Evolutionary conservation across 352 stramenopile genomes (phyloP), one percentile per base, ranked within the genome.

Genomic region (Lagenidium giganteum): DNA sequence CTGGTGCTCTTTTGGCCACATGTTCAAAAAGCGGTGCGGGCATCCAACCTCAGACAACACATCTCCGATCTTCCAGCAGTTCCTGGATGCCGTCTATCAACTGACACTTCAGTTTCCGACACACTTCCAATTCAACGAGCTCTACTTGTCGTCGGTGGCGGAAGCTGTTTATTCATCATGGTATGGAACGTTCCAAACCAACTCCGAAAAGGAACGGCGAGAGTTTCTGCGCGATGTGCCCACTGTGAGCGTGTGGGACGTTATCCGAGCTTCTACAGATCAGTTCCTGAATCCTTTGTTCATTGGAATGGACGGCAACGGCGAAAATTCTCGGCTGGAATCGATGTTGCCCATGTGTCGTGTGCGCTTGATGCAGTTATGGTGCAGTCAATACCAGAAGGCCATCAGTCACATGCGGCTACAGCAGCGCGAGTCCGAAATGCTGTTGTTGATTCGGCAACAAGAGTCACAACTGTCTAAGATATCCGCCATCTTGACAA

Each of bases 51-150:
- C 80, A 7, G 90, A 98, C 35, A 87, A 99, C 56, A 89, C 94
- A 16, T 98, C 95, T 30, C 97, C 97, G 3, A 96, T 99, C 34
- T 99, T 99, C 70, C 62, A 98, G 29, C 96, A 99, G 59, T 99
- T 98, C 62, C 66, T 99, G 13, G 96, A 99, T 67, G 97, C 86
- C 44, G 90, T 98, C 21, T 99, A 96, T 56, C 96, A 99, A 66
- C 64, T 99, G 18, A 87, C 97, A 11, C 69, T 96, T 28, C 95
- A 98, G 54, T 98, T 97, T 45, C 97, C 97, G 12, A 92, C 89
- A 5, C 86, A 91, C 53, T 99, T 99, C 59, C 96, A 99, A 63
- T 99, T 99, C 62, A 99, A 98, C 64, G 82, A 96, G 57, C 51
- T 87, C 12, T 75, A 96, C 28, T 60, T 99, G 16, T 75, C 97